Base-by-base conservation (phyloP, 2,329 filamentous ascomycete genomes). In the Neonectria faginata region DNA sequence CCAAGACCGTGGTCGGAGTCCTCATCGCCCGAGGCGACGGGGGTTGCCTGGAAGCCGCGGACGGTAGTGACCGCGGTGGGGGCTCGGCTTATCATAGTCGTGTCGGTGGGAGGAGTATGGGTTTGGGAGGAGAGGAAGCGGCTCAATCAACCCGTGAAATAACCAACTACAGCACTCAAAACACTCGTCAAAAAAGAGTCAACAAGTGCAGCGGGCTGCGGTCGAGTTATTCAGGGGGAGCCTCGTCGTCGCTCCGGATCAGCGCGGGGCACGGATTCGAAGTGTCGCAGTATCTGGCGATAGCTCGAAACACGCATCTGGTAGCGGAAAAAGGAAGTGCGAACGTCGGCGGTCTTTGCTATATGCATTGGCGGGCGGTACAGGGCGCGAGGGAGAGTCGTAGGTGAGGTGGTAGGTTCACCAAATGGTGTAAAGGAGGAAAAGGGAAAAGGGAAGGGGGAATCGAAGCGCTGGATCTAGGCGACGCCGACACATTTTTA, bases 231-330 rank as follows among this genome's bases (percentile, higher is more conserved):
- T 80, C 78, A 81, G 68, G 77, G 82, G 70, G 84, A 81, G 77
- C 86, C 86, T 69, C 86, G 85, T 78, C 86, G 86, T 74, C 86
- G 85, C 81, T 88, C 83, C 65, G 86, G 85, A 81, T 88, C 86
- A 73, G 83, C 84, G 75, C 86, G 86, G 72, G 80, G 79, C 76
- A 85, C 80, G 71, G 81, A 83, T 71, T 84, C 79, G 75, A 82
- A 80, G 75, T 82, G 82, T 76, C 81, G 80, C 71, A 83, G 79
- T 67, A 81, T 79, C 76, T 82, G 79, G 76, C 84, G 81, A 77
- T 81, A 79, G 79, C 80, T 83, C 71, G 82, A 80, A 75, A 82
- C 76, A 78, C 83, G 85, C 86, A 88, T 88, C 84, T 87, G 85
- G 83, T 80, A 81, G 75, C 81, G 82, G 79, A 85, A 84, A 74